Evolutionary conservation across 768 basidiomycete genomes (phyloP), one percentile per base, ranked within the genome.

Genomic region (Tricholoma flavovirens): DNA sequence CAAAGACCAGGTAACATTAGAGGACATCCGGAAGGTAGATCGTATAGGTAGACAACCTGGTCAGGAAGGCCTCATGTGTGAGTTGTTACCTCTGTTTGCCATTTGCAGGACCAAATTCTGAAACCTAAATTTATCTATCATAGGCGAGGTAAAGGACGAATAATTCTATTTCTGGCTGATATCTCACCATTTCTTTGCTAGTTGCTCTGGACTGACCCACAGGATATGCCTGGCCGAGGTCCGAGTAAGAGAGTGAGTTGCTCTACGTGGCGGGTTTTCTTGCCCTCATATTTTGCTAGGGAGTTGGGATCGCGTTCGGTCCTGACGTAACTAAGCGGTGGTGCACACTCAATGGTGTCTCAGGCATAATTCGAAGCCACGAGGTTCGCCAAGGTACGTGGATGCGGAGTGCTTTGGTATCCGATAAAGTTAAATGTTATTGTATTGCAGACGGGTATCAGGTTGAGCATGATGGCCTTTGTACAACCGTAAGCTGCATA

Each of bases 201-300:
- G 88, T 72, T 94, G 26, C 80, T 98, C 14, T 98, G 96, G 95
- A 96, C 94, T 3, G 96, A 98, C 72, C 96, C 97, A 19, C 97
- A 98, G 70, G 87, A 88, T 40, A 64, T 75, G 38, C 84, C 84
- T 10, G 97, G 97, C 22, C 85, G 97, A 24, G 96, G 97, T 5
- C 96, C 97, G 11, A 95, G 92, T 67, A 98, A 98, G 78, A 86
- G 97, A 35, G 91, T 92, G 67, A 51, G 88, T 71, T 12, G 56
- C 56, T 12, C 43, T 32, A 32, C 46, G 30, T 57, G 43, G 29
- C 48, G 38, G 14, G 51, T 52, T 40, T 38, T 63, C 52, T 46
- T 58, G 51, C 14, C 62, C 64, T 50, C 58, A 55, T 48, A 49
- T 35, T 51, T n/a, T 53, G 19, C 26, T 57, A 93, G 89, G 97